A percentile compares a stretch with the other conserved stretches of the same genome.
Conservation (phyloP, 805 yeast genomes). For the Kodamaea sagamina region DNA sequence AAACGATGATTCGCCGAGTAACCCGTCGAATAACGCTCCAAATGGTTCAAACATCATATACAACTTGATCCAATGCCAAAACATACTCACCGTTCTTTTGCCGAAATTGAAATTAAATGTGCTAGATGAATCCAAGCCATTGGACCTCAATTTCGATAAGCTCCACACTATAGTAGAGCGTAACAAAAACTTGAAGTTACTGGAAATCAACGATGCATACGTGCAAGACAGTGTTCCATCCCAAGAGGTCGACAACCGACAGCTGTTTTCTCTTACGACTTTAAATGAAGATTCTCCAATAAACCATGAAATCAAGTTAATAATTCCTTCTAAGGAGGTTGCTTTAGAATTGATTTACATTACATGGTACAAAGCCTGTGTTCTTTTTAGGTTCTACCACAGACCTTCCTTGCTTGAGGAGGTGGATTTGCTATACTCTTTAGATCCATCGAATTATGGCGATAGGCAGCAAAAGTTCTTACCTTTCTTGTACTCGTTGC, state of each 20-base stretch:
- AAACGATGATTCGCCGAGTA: not conserved
- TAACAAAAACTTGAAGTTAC: constrained; percentile 27
- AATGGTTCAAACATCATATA: constrained; percentile 15
- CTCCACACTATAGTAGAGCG: constrained; percentile 29
- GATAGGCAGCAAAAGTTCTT: constrained; percentile 72
- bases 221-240: constrained; percentile 1
- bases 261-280: not conserved
- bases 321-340: constrained; percentile 72
- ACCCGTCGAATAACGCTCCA: not conserved
- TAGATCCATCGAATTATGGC: constrained; percentile 71
- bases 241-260: not conserved
- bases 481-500: constrained; percentile 80
- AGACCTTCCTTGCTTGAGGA: constrained; percentile 77
- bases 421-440: constrained; percentile 70
- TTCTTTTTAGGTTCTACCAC: constrained; percentile 81
- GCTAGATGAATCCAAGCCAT: constrained; percentile 30
- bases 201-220: constrained; percentile 20
- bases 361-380: constrained; percentile 86
- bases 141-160: constrained; percentile 35
- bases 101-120: constrained; percentile 39
- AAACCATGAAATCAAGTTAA: constrained; percentile 56
- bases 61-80: constrained; percentile 33
- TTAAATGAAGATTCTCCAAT: constrained; percentile 24
- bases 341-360: constrained; percentile 71
- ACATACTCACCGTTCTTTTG: constrained; percentile 34